Evolutionary conservation across 106 monocot genomes (phyloP).

Genomic region (Acorus gramineus): DNA sequence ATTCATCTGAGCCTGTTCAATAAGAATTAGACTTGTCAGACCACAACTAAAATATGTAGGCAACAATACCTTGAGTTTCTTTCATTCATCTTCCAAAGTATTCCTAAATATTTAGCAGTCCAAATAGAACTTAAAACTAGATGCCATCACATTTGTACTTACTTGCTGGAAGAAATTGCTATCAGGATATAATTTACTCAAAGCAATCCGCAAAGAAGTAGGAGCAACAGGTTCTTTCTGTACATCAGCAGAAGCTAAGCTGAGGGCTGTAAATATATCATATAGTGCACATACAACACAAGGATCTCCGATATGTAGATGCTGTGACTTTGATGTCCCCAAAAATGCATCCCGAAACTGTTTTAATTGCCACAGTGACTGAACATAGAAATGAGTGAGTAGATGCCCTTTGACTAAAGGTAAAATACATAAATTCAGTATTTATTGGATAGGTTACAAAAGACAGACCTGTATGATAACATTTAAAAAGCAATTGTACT

Average conservation of each 20-base stretch:
- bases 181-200: constrained; percentile 85
- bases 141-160: constrained; percentile 3
- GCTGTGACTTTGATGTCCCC: constrained; percentile 25
- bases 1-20: constrained; percentile 85
- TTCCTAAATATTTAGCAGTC: background rate
- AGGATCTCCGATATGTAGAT: constrained; percentile 65
- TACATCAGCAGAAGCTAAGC: constrained; percentile 29
- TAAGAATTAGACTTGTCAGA: background rate
- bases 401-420: background rate
- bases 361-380: constrained; percentile 95
- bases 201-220: constrained; percentile 60
- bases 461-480: constrained; percentile 84
- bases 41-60: background rate
- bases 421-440: background rate
- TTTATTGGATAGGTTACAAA: background rate
- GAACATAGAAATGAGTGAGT: background rate
- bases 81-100: no score
- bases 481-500: constrained; percentile 97
- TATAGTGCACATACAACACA: constrained; percentile 88
- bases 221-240: constrained; percentile 62
- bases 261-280: constrained; percentile 61
- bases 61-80: background rate
- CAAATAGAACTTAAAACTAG: background rate
- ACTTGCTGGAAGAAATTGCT: constrained; percentile 99
- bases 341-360: constrained; percentile 72